These are phyloP conservation scores for Globisporangium parvum DNA, from an alignment of 352 stramenopile genomes.

Conservation along the genomic window DNA sequence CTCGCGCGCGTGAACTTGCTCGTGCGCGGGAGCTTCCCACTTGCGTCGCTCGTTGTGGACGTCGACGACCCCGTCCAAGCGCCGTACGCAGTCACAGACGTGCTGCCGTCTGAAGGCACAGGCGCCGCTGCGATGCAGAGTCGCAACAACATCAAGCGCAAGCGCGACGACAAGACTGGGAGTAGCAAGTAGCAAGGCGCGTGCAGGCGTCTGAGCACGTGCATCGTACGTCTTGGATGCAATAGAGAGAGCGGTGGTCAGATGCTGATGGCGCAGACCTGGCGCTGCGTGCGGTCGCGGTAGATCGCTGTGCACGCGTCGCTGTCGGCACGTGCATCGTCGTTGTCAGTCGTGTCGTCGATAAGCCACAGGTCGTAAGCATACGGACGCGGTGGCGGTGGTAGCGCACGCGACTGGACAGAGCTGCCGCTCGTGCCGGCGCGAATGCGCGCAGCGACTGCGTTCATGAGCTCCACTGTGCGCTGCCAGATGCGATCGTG, in stretches of 20 bases:
- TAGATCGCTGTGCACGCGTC: slow-evolving; percentile 41
- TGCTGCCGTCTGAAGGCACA: slow-evolving; percentile 65
- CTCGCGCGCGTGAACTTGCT: slow-evolving; percentile 70
- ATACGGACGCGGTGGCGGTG: no score
- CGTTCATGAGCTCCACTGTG: not conserved
- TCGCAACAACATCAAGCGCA: slow-evolving; percentile 85
- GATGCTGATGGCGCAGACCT: slow-evolving; percentile 48
- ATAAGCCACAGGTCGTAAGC: slow-evolving; percentile 7
- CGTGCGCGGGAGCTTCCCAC: slow-evolving; percentile 54
- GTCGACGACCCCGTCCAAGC: slow-evolving; percentile 30
- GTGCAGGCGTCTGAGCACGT: not conserved
- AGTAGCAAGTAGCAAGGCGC: not conserved
- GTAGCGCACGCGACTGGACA: not conserved
- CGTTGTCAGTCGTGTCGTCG: not conserved
- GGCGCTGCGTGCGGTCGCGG: slow-evolving; percentile 32
- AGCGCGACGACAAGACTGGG: slow-evolving; percentile 42
- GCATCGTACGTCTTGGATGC: not conserved
- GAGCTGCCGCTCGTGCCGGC: not conserved
- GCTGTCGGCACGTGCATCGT: slow-evolving; percentile 6
- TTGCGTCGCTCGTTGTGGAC: slow-evolving; percentile 51
- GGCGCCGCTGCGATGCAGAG: slow-evolving; percentile 77
- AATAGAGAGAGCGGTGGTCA: slow-evolving; percentile 14
- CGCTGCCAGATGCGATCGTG: not conserved
- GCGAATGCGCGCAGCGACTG: not conserved
- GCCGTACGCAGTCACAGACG: slow-evolving; percentile 66